Conservation (phyloP, 1,139 yeast species). For the Nakaseomyces nivariensis region DNA sequence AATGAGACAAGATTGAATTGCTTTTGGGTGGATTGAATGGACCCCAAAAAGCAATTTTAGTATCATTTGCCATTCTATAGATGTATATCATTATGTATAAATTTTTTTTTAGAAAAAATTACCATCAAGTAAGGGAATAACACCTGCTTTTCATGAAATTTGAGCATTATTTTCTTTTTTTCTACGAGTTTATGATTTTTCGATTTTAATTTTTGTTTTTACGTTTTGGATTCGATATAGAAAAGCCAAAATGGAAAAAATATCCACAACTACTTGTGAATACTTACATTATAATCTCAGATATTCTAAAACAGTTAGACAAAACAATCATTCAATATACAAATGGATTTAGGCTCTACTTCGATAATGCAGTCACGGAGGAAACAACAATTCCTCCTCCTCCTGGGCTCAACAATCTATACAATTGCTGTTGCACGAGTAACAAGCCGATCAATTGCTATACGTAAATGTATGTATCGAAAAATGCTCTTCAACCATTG, state of each 20-base stretch:
- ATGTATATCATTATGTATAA: background rate
- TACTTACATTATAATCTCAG: no score
- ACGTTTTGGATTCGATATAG: no score
- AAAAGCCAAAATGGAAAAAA: no score
- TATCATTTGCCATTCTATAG: background rate
- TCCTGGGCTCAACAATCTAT: slow-evolving; percentile 61
- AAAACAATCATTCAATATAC: background rate
- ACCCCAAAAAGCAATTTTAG: background rate
- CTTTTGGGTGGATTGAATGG: background rate
- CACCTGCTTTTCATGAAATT: background rate
- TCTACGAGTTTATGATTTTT: background rate
- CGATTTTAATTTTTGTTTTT: no score
- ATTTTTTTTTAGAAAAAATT: background rate
- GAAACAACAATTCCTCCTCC: slow-evolving; percentile 58
- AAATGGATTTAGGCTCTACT: no score
- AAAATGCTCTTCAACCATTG: no score
- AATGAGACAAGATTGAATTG: slow-evolving; percentile 79
- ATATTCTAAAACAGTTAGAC: background rate
- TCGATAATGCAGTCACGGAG: slow-evolving; percentile 32
- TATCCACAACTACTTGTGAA: no score
- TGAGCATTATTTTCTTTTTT: background rate
- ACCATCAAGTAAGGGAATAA: background rate
- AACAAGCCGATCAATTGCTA: slow-evolving; percentile 63
- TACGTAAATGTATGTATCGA: slow-evolving; percentile 46
- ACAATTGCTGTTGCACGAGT: slow-evolving; percentile 65